phyloP scores from a whole-genome alignment of 2,329 filamentous ascomycete species.

The Aspergillus aculeatinus region DNA sequence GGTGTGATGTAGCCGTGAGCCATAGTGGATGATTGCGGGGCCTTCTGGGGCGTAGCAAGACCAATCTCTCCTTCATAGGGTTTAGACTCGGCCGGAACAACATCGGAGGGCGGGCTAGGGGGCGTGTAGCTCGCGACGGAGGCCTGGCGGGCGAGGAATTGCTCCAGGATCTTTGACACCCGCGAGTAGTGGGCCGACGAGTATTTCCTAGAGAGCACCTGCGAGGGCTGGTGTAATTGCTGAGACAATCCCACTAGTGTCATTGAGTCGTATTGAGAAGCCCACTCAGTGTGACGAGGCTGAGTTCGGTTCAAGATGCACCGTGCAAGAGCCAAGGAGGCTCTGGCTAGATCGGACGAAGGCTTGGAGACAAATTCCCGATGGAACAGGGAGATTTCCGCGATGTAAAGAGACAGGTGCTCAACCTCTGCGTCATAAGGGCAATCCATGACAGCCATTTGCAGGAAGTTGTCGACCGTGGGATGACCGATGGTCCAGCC shows the following conservation, averaged over 20 bases:
- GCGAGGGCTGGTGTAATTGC: conserved; percentile 65
- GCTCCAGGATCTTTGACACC: conserved; percentile 63
- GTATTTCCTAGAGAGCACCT: conserved; percentile 68
- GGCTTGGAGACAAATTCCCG: conserved; percentile 93
- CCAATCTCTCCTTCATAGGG: conserved; percentile 43
- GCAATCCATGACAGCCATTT: conserved; percentile 76
- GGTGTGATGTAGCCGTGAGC: conserved; percentile 49
- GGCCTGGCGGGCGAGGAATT: conserved; percentile 65
- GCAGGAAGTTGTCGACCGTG: conserved; percentile 90
- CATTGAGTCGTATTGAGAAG: conserved; percentile 52
- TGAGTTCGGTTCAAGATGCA: conserved; percentile 82
- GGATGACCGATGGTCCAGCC: conserved; percentile 96
- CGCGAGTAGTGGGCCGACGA: conserved; percentile 63
- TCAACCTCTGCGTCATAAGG: conserved; percentile 81
- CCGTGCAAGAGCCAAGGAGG: conserved; percentile 79
- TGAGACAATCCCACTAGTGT: conserved; percentile 62
- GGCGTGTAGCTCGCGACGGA: conserved; percentile 51
- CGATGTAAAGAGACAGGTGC: conserved; percentile 91
- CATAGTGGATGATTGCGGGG: conserved; percentile 33
- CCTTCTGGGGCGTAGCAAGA: conserved; percentile 45
- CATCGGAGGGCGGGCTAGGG: conserved; percentile 42
- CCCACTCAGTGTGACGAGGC: conserved; percentile 73
- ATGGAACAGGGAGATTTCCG: conserved; percentile 93
- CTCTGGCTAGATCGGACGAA: conserved; percentile 85
- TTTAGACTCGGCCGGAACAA: conserved; percentile 36